Evolutionary conservation across 805 yeast genomes (phyloP), one percentile per base, ranked within the genome.

Genomic region (Saccharomyces eubayanus): DNA sequence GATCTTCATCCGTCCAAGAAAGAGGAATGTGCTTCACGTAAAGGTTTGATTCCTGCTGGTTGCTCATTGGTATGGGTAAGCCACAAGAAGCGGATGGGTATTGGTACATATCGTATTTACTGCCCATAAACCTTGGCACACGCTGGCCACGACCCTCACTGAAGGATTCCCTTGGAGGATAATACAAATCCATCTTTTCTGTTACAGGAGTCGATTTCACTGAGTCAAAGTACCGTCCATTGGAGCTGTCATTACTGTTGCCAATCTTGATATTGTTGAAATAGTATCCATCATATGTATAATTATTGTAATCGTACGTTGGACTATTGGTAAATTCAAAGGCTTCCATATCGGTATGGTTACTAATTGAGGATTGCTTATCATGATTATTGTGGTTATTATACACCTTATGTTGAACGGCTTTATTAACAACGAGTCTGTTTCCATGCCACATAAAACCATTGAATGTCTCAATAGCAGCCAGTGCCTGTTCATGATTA

Each of bases 21-120:
- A 74, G 59, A 5, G 87, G 85, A 43, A 87, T 69, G 62, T 82
- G 81, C 56, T 82, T 85, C 36, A 87, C 82, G 64, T 87, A 87
- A 47, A 87, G 74, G 67, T 87, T 87, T 5, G 89, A 81, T 60
- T 85, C 89, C 64, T 84, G 89, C 59, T 72, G 78, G 51, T 72
- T 77, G 69, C 52, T 72, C 24, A 62, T 62, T n/a, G 77, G 72
- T 20, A 66, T 58, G 2, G 72, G 71, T n/a, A 67, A 51, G 5
- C 54, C 53, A 27, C 50, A 45, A 28, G 53, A 50, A 46, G 49
- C 40, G 20, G n/a, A 43, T 50, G 40, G 20, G 24, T 36, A 36
- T 16, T 36, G 43, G 43, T 36, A 36, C 43, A 36, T 36, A 21
- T 36, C 43, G 8, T n/a, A 36, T 14, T 46, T 46, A 31, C 28